phyloP scores from a whole-genome alignment of 768 basidiomycete genomes.

The Kwoniella dejecticola region DNA sequence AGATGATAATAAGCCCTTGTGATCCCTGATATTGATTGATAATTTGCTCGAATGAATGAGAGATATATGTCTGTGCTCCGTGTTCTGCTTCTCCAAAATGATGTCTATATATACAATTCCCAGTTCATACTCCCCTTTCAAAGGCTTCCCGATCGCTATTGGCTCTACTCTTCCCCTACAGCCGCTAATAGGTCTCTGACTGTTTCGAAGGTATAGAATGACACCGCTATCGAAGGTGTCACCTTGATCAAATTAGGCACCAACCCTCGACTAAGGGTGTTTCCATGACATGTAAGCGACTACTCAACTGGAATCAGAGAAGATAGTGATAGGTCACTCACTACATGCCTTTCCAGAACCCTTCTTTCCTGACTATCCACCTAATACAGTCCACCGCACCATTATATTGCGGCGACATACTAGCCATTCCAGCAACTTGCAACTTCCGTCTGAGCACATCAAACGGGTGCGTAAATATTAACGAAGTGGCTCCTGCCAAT shows the following conservation, averaged over 20 bases:
- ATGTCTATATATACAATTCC: neutral
- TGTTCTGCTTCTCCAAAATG: no score
- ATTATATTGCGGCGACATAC: constrained; percentile 67
- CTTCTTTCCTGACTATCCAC: constrained; percentile 72
- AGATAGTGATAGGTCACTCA: constrained; percentile 25
- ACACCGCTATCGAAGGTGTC: constrained; percentile 51
- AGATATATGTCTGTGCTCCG: no score
- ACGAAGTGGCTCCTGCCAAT: constrained; percentile 82
- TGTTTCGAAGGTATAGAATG: constrained; percentile 53
- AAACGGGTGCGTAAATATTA: constrained; percentile 92
- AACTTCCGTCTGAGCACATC: constrained; percentile 94
- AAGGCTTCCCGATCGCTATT: neutral
- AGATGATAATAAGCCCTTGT: constrained; percentile 1
- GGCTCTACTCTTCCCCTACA: neutral
- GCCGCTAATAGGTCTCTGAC: constrained; percentile 41
- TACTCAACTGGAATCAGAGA: neutral
- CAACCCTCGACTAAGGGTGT: constrained; percentile 39
- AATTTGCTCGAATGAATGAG: no score
- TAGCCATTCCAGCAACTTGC: constrained; percentile 60
- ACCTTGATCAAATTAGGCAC: constrained; percentile 53
- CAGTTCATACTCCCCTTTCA: neutral
- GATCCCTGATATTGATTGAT: neutral
- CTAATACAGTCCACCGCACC: constrained; percentile 78
- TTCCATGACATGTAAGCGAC: neutral
- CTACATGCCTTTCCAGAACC: constrained; percentile 58